Evolutionary conservation across 768 basidiomycete genomes (phyloP).

Genomic region (Butyriboletus loyo): DNA sequence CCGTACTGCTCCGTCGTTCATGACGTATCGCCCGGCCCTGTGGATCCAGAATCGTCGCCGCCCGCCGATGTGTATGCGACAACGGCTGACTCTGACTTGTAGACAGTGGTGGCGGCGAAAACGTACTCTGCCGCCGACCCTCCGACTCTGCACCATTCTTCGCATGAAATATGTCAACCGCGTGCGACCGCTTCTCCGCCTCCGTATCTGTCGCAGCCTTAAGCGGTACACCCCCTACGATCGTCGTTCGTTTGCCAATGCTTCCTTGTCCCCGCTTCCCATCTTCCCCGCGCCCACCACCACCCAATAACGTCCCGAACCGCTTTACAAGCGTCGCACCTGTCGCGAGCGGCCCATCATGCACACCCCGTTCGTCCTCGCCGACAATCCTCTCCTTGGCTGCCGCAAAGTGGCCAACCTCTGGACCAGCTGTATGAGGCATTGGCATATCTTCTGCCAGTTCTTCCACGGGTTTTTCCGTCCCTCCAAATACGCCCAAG

Average conservation of each 20-base stretch:
- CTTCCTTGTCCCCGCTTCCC: constrained; percentile 38
- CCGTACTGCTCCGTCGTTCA: constrained; percentile 75
- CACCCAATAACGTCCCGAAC: constrained; percentile 63
- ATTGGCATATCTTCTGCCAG: constrained; percentile 37
- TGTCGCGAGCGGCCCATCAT: constrained; percentile 42
- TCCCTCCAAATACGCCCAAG: constrained; percentile 58
- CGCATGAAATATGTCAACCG: constrained; percentile 18
- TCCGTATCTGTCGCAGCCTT: constrained; percentile 37
- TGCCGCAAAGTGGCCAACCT: constrained; percentile 51
- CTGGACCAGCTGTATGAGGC: constrained; percentile 67
- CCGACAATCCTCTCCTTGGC: constrained; percentile 32
- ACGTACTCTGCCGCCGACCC: constrained; percentile 17
- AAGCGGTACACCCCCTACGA: constrained; percentile 42
- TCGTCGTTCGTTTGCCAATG: constrained; percentile 47
- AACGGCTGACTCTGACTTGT: constrained; percentile 55
- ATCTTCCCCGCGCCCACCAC: constrained; percentile 44
- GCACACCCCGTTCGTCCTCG: constrained; percentile 24
- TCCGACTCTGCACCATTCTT: constrained; percentile 24
- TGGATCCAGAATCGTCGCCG: constrained; percentile 75
- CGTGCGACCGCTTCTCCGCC: constrained; percentile 30
- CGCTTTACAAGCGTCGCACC: constrained; percentile 74
- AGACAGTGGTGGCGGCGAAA: constrained; percentile 33
- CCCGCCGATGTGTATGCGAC: constrained; percentile 62
- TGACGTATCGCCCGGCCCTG: constrained; percentile 60
- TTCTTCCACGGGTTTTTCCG: constrained; percentile 41